phyloP scores from a whole-genome alignment of 2,329 filamentous ascomycete genomes.

The Aspergillus sp. region DNA sequence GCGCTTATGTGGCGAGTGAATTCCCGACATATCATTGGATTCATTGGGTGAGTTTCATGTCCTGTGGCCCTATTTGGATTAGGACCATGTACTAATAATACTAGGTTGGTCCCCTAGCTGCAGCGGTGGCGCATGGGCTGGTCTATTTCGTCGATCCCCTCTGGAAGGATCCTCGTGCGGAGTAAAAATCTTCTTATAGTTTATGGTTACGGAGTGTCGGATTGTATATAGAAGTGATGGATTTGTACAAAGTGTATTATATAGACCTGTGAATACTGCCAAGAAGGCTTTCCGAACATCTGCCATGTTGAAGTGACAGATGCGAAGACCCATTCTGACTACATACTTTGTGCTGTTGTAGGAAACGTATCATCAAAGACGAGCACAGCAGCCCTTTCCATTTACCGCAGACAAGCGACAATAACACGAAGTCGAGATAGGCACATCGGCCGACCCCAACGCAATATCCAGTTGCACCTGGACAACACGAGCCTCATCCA shows the following conservation, averaged over 20 bases:
- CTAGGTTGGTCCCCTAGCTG: slow-evolving; percentile 32
- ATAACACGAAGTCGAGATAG: slow-evolving; percentile 58
- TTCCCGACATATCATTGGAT: slow-evolving; percentile 43
- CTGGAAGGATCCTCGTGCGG: slow-evolving; percentile 19
- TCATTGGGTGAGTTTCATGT: slow-evolving; percentile 33
- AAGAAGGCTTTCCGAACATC: neutral
- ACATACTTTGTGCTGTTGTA: neutral
- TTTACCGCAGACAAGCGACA: slow-evolving; percentile 38
- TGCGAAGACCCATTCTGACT: neutral
- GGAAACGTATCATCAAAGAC: no score
- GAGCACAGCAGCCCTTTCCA: neutral
- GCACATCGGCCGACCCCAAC: slow-evolving; percentile 59
- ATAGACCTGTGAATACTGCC: neutral
- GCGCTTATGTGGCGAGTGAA: slow-evolving; percentile 43
- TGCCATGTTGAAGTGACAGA: neutral
- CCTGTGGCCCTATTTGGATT: neutral
- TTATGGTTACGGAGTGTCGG: neutral
- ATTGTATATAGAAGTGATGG: neutral
- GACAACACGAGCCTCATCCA: slow-evolving; percentile 48
- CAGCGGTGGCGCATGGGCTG: slow-evolving; percentile 33
- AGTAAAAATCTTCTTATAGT: neutral
- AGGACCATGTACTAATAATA: neutral
- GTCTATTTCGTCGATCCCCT: slow-evolving; percentile 35
- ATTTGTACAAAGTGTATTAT: neutral
- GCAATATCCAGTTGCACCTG: slow-evolving; percentile 52